A percentile compares a stretch with the other conserved stretches of the same genome.
These are phyloP conservation scores for Podospora tetraspora DNA, from an alignment of 495 filamentous ascomycete species.

Conservation along the genomic window DNA sequence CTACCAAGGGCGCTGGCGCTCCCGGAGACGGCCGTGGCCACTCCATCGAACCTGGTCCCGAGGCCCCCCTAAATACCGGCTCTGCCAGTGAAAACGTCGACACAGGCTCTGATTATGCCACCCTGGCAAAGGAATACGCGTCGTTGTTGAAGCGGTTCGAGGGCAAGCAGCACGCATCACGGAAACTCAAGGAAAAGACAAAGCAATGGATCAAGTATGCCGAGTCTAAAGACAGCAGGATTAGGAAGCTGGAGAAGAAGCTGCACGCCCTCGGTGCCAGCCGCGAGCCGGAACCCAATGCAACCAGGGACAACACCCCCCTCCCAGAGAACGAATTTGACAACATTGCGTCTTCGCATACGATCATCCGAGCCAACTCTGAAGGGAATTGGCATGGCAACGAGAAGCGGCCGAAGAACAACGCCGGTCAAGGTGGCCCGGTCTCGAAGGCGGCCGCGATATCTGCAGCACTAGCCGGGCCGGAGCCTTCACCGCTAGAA, in stretches of 20 bases:
- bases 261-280: slow-evolving; percentile 7
- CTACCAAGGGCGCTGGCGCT: neutral
- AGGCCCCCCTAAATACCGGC: slow-evolving; percentile 18
- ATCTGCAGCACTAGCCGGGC: neutral
- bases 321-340: neutral
- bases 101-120: slow-evolving; percentile 24
- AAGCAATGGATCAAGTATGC: slow-evolving; percentile 29
- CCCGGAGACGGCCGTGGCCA: neutral
- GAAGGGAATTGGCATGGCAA: slow-evolving; percentile 2
- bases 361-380: slow-evolving; percentile 16
- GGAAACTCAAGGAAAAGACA: slow-evolving; percentile 12
- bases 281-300: neutral
- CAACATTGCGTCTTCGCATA: neutral
- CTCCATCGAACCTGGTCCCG: neutral
- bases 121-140: slow-evolving; percentile 23
- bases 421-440: neutral
- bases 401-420: neutral
- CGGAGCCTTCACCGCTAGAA: neutral
- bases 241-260: slow-evolving; percentile 23
- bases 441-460: slow-evolving; percentile 5
- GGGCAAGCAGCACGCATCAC: slow-evolving; percentile 3
- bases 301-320: neutral
- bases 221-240: slow-evolving; percentile 21
- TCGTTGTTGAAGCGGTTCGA: slow-evolving; percentile 24
- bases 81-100: slow-evolving; percentile 9